These are phyloP conservation scores for Trypanosoma melophagium DNA, from an alignment of 208 protist genomes.

Conservation along the genomic window DNA sequence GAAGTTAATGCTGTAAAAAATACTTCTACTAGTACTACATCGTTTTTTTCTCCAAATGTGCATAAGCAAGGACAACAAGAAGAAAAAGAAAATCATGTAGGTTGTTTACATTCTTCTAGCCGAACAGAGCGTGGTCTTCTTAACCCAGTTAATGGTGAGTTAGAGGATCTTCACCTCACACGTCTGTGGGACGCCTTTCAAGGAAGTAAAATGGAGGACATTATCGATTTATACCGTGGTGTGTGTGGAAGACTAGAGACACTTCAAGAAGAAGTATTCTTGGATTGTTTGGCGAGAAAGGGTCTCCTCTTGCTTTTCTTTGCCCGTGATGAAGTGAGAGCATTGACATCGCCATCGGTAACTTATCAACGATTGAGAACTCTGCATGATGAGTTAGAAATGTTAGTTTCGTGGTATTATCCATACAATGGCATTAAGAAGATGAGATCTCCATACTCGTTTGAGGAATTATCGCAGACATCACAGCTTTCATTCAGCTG, in stretches of 20 bases:
- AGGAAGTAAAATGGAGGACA: slow-evolving; percentile 24
- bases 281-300: slow-evolving; percentile 51
- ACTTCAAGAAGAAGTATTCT: slow-evolving; percentile 35
- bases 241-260: slow-evolving; percentile 22
- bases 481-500: slow-evolving; percentile 26
- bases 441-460: slow-evolving; percentile 9
- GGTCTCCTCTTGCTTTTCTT: slow-evolving; percentile 81
- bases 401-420: slow-evolving; percentile 4
- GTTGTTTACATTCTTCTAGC: neutral
- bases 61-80: slow-evolving; percentile 16
- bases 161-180: slow-evolving; percentile 75
- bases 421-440: neutral
- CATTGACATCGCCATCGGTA: slow-evolving; percentile 57
- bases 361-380: slow-evolving; percentile 57
- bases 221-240: slow-evolving; percentile 42
- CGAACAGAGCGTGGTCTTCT: slow-evolving; percentile 8
- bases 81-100: slow-evolving; percentile 7
- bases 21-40: neutral
- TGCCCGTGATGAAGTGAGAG: slow-evolving; percentile 73
- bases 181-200: slow-evolving; percentile 69
- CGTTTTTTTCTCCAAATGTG: neutral
- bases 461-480: slow-evolving; percentile 15
- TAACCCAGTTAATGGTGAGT: slow-evolving; percentile 34
- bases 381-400: slow-evolving; percentile 35
- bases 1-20: slow-evolving; percentile 1